Conservation (phyloP, 2,329 filamentous ascomycete genomes). For the Xylariaceae sp. region DNA sequence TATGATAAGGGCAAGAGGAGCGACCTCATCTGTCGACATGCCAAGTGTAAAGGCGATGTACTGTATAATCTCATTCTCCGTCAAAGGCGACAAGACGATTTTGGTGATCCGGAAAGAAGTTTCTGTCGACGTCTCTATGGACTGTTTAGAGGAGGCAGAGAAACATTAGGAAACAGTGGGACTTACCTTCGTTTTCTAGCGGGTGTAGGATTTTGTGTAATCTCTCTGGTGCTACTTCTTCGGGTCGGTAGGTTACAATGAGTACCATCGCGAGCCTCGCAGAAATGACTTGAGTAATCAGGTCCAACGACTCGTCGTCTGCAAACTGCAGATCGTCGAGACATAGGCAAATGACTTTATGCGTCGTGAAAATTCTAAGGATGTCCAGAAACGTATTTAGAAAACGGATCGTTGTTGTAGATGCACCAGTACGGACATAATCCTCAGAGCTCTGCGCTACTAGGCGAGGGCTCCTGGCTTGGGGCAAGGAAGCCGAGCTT, state of each 20-base stretch:
- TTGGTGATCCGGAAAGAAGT: conserved; percentile 61
- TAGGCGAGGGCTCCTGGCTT: conserved; percentile 36
- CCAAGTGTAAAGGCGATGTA: conserved; percentile 83
- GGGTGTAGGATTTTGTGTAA: conserved; percentile 55
- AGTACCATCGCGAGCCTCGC: conserved; percentile 79
- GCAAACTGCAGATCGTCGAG: conserved; percentile 90
- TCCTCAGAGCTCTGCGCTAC: conserved; percentile 56
- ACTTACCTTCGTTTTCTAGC: conserved; percentile 50
- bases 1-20: conserved; percentile 77
- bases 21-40: conserved; percentile 66
- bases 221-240: conserved; percentile 58
- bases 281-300: conserved; percentile 76
- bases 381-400: conserved; percentile 89
- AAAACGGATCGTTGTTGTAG: conserved; percentile 67
- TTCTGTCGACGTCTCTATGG: conserved; percentile 41
- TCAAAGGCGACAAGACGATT: conserved; percentile 70
- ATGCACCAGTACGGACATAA: conserved; percentile 55
- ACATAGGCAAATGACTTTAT: conserved; percentile 85
- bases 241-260: conserved; percentile 71
- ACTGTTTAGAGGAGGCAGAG: conserved; percentile 11
- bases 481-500: conserved; percentile 38
- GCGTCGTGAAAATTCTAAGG: conserved; percentile 72
- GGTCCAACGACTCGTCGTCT: conserved; percentile 80
- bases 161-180: background rate
- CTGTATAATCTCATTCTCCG: conserved; percentile 74